Percentiles rank a stretch among this genome's conserved stretches.
Evolutionary conservation across 192 early-diverging fungal genomes (phyloP).

Genomic region (Jimgerdemannia lactiflua): DNA sequence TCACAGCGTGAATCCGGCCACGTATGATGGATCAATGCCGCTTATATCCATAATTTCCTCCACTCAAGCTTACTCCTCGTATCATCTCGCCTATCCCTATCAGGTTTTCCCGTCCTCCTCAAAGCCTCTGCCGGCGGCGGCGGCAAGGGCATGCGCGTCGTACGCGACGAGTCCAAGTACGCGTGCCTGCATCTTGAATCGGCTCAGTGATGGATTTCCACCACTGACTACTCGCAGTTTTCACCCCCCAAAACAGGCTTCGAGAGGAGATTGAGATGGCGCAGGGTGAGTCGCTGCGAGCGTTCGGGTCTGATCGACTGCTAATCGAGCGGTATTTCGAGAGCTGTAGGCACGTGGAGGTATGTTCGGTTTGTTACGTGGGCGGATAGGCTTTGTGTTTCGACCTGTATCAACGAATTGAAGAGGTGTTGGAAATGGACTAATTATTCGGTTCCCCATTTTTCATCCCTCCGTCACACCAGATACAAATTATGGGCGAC

Average conservation of each 20-base stretch:
- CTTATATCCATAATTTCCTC: too few relatives aligned
- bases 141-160: slow-evolving; percentile 66
- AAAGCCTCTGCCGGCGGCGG: slow-evolving; percentile 65
- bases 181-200: slow-evolving; percentile 16
- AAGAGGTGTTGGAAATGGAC: too few relatives aligned
- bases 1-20: too few relatives aligned
- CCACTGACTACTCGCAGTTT: background rate
- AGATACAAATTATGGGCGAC: slow-evolving; percentile 60
- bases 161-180: slow-evolving; percentile 34
- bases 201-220: background rate
- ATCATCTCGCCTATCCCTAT: background rate
- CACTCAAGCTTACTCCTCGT: too few relatives aligned
- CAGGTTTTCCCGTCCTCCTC: slow-evolving; percentile 57
- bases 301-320: slow-evolving; percentile 54
- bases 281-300: slow-evolving; percentile 48
- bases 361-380: too few relatives aligned
- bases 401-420: too few relatives aligned
- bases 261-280: slow-evolving; percentile 53
- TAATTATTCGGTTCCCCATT: too few relatives aligned
- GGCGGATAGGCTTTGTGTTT: too few relatives aligned
- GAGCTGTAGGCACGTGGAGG: slow-evolving; percentile 51
- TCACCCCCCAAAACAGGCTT: slow-evolving; percentile 24
- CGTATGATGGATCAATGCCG: too few relatives aligned
- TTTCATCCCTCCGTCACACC: background rate
- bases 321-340: slow-evolving; percentile 63